Base-by-base conservation (phyloP, 2,329 filamentous ascomycete species). In the Ampelomyces quisqualis region DNA sequence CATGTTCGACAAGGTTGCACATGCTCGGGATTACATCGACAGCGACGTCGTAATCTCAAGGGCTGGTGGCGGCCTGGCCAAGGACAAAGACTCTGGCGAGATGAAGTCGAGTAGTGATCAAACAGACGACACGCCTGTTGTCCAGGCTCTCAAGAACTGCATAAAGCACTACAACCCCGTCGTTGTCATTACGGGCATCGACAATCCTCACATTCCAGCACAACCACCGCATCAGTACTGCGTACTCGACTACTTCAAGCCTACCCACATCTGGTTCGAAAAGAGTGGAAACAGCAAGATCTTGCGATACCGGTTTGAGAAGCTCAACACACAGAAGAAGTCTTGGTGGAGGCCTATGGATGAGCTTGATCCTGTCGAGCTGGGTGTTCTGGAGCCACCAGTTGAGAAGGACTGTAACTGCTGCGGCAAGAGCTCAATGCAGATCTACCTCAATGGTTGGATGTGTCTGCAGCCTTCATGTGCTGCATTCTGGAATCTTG, bases 191-290 rank as follows among this genome's bases (percentile, higher is more conserved):
- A 63, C 64, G 75, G 82, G 84, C 1, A 62, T 75, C 11, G 62
- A 75, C 38, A 79, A 82, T 47, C 58, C 62, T 3, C 60, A 73
- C 15, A 70, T 77, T 13, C 71, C 73, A 0, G 74, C 73, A 1
- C 68, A 72, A 18, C 69, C 83, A 6, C 77, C 78, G 0, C 73
- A 83, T 42, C 69, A 75, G 1, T 89, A 82, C 54, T 81, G 77
- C 40, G 80, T 88, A 0, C 71, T 90, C 28, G 84, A 74, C n/a
- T 82, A 76, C 62, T 90, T 87, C 60, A 79, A 82, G 34, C 71
- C 86, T 9, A 85, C 83, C 0, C 71, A 84, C 34, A 71, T 88
- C 0, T 90, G 86, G 86, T 72, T 68, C 8, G 86, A 90, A 53
- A 76, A 73, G 44, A 69, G 69, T 4, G 47, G 67, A 1, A 61